Conservation (phyloP, 2,329 filamentous ascomycete species). For the Aspergillus unguis region DNA sequence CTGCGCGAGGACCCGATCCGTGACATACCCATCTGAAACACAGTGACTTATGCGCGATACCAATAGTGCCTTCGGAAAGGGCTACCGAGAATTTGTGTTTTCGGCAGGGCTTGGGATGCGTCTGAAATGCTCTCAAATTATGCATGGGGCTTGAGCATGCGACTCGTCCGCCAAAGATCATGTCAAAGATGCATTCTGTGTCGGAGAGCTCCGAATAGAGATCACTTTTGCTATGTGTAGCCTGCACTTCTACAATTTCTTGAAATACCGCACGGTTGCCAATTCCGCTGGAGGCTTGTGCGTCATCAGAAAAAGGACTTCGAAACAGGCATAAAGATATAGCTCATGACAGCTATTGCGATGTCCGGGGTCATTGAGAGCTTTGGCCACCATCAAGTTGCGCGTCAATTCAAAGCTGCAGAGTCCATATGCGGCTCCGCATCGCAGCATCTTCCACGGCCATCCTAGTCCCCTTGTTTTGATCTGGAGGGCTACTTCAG, state of each 20-base stretch:
- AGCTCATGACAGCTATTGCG: background rate
- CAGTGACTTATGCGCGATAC: background rate
- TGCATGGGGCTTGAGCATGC: background rate
- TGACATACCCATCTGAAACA: background rate
- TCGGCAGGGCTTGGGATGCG: no score
- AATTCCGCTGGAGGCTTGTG: background rate
- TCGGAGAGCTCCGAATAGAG: background rate
- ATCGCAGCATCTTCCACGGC: no score
- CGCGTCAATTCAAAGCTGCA: no score
- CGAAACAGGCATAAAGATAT: background rate
- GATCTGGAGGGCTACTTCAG: background rate
- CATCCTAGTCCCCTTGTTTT: no score
- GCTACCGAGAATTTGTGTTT: no score
- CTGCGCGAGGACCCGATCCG: background rate
- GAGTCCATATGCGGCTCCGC: no score
- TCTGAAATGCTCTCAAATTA: no score
- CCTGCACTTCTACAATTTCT: background rate
- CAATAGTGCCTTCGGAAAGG: background rate
- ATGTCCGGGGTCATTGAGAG: background rate
- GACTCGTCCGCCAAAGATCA: background rate
- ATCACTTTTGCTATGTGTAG: background rate
- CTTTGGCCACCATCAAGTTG: no score
- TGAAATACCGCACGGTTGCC: background rate
- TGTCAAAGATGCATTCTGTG: background rate
- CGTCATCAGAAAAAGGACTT: background rate